A percentile compares a stretch with the other conserved stretches of the same genome.
phyloP scores from a whole-genome alignment of 2,329 filamentous ascomycete genomes.

The Alternaria panax region DNA sequence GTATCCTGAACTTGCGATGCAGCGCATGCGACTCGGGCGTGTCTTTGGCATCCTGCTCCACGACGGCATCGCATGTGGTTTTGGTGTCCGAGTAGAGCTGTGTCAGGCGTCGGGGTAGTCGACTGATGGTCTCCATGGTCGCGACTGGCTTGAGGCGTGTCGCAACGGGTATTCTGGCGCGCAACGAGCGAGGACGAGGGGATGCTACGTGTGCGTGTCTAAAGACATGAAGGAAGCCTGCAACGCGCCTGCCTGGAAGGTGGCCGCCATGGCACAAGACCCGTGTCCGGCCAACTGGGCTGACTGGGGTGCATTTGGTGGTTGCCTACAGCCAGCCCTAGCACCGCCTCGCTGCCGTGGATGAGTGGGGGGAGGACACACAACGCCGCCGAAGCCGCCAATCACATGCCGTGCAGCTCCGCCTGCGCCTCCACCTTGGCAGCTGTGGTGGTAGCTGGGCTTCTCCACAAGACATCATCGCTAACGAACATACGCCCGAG shows the following conservation, averaged over 20 bases:
- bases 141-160: conserved; percentile 2
- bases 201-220: conserved; percentile 14
- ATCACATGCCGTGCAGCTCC: conserved; percentile 12
- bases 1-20: conserved; percentile 79
- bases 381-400: conserved; percentile 4
- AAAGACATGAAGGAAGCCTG: conserved; percentile 28
- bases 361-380: conserved; percentile 8
- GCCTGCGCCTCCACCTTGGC: conserved; percentile 13
- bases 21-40: conserved; percentile 74
- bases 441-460: background rate
- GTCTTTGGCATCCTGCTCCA: conserved; percentile 65
- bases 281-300: conserved; percentile 23
- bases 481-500: background rate
- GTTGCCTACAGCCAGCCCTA: conserved; percentile 32
- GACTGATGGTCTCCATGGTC: conserved; percentile 48
- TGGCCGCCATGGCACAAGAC: conserved; percentile 36
- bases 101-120: conserved; percentile 52
- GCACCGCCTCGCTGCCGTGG: conserved; percentile 19
- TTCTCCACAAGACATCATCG: background rate
- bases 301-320: conserved; percentile 37
- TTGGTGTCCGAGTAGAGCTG: conserved; percentile 83
- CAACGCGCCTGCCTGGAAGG: conserved; percentile 40
- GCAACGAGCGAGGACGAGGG: conserved; percentile 10
- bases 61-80: conserved; percentile 75
- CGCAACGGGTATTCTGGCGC: conserved; percentile 11